These are phyloP conservation scores for Candida glaebosa DNA, from an alignment of 805 yeast species.

Conservation along the genomic window DNA sequence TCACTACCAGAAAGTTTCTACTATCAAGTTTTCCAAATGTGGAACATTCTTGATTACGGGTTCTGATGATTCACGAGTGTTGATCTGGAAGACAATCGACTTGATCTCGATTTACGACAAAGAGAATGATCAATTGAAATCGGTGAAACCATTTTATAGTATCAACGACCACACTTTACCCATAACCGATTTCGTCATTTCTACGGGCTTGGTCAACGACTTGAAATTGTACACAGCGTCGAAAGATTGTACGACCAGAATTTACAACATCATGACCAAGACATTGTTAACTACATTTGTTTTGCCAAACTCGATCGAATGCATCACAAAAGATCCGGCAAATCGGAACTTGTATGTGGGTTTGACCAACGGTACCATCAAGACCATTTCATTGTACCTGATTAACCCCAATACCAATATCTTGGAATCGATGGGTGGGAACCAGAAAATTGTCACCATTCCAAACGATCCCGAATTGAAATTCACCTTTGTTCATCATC, in stretches of 20 bases:
- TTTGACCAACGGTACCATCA: conserved; percentile 55
- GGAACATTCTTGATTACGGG: conserved; percentile 66
- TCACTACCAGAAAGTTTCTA: conserved; percentile 76
- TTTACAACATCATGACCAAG: conserved; percentile 53
- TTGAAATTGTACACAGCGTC: conserved; percentile 66
- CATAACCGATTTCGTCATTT: conserved; percentile 44
- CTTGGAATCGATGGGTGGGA: conserved; percentile 61
- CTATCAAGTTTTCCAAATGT: conserved; percentile 56
- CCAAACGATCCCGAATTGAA: conserved; percentile 44
- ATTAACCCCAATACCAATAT: conserved; percentile 33
- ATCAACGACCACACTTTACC: conserved; percentile 62
- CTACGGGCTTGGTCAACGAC: conserved; percentile 56
- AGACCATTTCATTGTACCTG: conserved; percentile 50
- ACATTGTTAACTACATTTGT: conserved; percentile 67
- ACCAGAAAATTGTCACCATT: conserved; percentile 47
- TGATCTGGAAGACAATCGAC: conserved; percentile 70
- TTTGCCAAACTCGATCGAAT: conserved; percentile 52
- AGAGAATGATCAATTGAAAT: conserved; percentile 25
- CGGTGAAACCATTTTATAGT: conserved; percentile 53
- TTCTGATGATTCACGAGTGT: conserved; percentile 77
- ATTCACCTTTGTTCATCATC: conserved; percentile 53
- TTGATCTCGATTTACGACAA: conserved; percentile 37
- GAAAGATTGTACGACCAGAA: conserved; percentile 67
- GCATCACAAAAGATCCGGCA: conserved; percentile 72
- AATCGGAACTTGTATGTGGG: conserved; percentile 75